Conservation (phyloP, 768 basidiomycete species). For the Mycena chlorophos region DNA sequence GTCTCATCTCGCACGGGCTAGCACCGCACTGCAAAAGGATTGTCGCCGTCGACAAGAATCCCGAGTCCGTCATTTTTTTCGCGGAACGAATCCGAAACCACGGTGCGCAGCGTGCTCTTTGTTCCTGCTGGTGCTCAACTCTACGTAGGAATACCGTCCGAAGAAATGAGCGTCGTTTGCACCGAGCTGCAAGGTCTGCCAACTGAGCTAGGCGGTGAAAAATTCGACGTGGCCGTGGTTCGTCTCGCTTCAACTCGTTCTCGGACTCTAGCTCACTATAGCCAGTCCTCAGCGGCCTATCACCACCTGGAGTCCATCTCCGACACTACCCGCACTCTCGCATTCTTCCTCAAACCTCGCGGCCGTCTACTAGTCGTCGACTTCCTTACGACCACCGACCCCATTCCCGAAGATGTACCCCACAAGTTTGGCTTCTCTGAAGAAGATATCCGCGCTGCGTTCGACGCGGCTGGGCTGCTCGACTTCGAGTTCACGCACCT, state of each 20-base stretch:
- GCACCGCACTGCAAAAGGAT: slow-evolving; percentile 61
- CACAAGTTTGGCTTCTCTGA: slow-evolving; percentile 57
- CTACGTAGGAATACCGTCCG: slow-evolving; percentile 47
- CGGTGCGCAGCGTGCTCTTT: slow-evolving; percentile 23
- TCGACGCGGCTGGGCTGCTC: slow-evolving; percentile 54
- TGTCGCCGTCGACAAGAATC: slow-evolving; percentile 76
- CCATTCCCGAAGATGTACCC: slow-evolving; percentile 43
- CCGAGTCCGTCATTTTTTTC: slow-evolving; percentile 65
- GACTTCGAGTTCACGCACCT: slow-evolving; percentile 42
- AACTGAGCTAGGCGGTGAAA: slow-evolving; percentile 49
- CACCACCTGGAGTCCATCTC: slow-evolving; percentile 59
- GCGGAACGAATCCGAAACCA: slow-evolving; percentile 59
- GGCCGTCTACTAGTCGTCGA: slow-evolving; percentile 64
- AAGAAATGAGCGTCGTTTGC: slow-evolving; percentile 69
- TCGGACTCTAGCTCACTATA: slow-evolving; percentile 1
- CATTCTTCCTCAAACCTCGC: slow-evolving; percentile 58
- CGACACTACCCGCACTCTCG: slow-evolving; percentile 51
- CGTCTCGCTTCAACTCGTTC: slow-evolving; percentile 26
- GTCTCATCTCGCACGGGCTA: slow-evolving; percentile 61
- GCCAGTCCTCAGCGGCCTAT: slow-evolving; percentile 62
- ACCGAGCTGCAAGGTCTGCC: slow-evolving; percentile 47
- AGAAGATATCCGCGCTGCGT: slow-evolving; percentile 48
- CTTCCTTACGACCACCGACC: slow-evolving; percentile 26
- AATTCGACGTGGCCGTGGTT: slow-evolving; percentile 74
- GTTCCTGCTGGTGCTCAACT: too few relatives aligned